phyloP scores from a whole-genome alignment of 2,329 filamentous ascomycete genomes.

The Paramyrothecium sp. region DNA sequence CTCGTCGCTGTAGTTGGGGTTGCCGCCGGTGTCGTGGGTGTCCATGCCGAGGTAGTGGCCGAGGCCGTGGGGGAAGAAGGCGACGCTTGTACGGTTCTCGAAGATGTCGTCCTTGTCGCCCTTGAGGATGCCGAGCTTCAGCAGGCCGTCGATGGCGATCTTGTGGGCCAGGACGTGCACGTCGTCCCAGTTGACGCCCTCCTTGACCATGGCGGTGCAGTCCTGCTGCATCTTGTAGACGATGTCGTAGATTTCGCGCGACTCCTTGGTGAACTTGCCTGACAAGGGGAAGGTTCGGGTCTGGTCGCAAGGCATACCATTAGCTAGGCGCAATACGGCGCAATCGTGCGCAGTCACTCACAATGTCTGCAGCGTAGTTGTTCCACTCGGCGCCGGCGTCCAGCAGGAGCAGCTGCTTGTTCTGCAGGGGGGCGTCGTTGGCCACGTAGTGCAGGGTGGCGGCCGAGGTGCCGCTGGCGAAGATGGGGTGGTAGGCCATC shows the following conservation, averaged over 20 bases:
- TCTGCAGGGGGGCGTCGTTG: slow-evolving; percentile 68
- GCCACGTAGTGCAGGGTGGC: slow-evolving; percentile 86
- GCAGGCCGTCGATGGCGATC: slow-evolving; percentile 77
- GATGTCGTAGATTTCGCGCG: slow-evolving; percentile 74
- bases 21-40: slow-evolving; percentile 82
- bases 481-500: slow-evolving; percentile 85
- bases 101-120: slow-evolving; percentile 71
- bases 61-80: slow-evolving; percentile 89
- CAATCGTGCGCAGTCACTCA: slow-evolving; percentile 27
- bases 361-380: slow-evolving; percentile 70
- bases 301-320: slow-evolving; percentile 31
- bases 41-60: slow-evolving; percentile 93
- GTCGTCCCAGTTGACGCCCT: slow-evolving; percentile 76
- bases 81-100: slow-evolving; percentile 74
- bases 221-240: slow-evolving; percentile 85
- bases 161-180: slow-evolving; percentile 78
- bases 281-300: slow-evolving; percentile 85
- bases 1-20: slow-evolving; percentile 73
- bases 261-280: slow-evolving; percentile 68
- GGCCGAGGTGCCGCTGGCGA: slow-evolving; percentile 75
- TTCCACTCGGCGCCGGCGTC: slow-evolving; percentile 80
- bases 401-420: slow-evolving; percentile 76
- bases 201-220: slow-evolving; percentile 70
- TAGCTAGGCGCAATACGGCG: neutral
- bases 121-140: slow-evolving; percentile 72